Evolutionary conservation across 768 basidiomycete genomes (phyloP).

Genomic region (Russula foetens): DNA sequence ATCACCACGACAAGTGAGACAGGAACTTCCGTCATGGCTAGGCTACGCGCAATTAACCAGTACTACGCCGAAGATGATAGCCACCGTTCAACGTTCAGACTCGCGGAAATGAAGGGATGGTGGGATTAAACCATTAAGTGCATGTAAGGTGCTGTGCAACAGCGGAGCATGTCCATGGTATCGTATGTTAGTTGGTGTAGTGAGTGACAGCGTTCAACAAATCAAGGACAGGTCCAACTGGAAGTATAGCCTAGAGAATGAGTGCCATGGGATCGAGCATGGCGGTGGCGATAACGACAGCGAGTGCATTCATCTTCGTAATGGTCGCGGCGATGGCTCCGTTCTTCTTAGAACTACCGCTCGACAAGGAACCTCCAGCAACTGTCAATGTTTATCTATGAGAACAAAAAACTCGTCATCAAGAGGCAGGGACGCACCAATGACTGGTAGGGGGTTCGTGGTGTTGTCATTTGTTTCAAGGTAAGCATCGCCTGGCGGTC

Average conservation of each 20-base stretch:
- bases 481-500: slow-evolving; percentile 56
- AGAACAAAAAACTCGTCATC: background rate
- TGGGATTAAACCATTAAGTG: background rate
- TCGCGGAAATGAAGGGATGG: background rate
- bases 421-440: background rate
- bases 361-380: background rate
- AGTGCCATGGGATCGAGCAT: background rate
- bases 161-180: background rate
- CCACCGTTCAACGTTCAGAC: background rate
- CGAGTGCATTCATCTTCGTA: background rate
- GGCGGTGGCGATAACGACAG: background rate
- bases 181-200: background rate
- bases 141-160: background rate
- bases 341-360: background rate
- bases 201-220: background rate
- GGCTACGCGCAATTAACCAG: background rate
- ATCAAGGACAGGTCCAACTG: background rate
- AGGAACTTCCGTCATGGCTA: background rate
- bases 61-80: background rate
- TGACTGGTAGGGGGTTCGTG: slow-evolving; percentile 43
- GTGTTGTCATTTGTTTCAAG: slow-evolving; percentile 74
- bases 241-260: background rate
- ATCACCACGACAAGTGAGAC: background rate
- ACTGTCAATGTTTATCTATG: background rate
- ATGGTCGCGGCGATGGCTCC: background rate